Evolutionary conservation across 2,329 filamentous ascomycete genomes (phyloP).

Genomic region (Calonectria pseudoturangicola): DNA sequence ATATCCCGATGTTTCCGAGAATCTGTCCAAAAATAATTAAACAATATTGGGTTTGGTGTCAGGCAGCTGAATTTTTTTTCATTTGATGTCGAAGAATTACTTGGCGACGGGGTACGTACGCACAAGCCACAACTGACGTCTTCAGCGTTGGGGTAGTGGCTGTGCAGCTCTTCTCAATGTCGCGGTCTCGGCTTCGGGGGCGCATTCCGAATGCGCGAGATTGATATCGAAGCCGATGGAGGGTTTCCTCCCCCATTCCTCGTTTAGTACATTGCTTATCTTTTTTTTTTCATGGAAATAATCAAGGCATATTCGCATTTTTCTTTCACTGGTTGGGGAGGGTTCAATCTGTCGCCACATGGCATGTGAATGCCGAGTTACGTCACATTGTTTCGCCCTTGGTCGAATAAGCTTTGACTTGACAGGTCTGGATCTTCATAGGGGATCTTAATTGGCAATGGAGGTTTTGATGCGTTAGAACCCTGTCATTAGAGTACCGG

Average conservation of each 20-base stretch:
- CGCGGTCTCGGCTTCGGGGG: constrained; percentile 26
- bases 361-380: constrained; percentile 9
- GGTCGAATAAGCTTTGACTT: constrained; percentile 1
- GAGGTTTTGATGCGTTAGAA: neutral
- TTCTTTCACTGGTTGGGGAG: neutral
- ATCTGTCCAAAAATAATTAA: neutral
- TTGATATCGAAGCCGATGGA: constrained; percentile 3
- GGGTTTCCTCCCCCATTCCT: neutral
- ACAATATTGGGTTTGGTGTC: neutral
- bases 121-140: constrained; percentile 26
- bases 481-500: neutral
- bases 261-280: neutral
- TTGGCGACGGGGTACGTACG: neutral
- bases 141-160: constrained; percentile 21
- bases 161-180: neutral
- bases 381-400: constrained; percentile 7
- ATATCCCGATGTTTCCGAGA: neutral
- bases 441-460: neutral
- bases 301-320: neutral
- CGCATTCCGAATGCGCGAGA: neutral
- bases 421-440: neutral
- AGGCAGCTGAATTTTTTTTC: constrained; percentile 28
- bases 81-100: neutral
- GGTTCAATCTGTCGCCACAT: neutral
- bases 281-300: neutral